phyloP scores from a whole-genome alignment of 257 asterid species.

The Lycium barbarum region DNA sequence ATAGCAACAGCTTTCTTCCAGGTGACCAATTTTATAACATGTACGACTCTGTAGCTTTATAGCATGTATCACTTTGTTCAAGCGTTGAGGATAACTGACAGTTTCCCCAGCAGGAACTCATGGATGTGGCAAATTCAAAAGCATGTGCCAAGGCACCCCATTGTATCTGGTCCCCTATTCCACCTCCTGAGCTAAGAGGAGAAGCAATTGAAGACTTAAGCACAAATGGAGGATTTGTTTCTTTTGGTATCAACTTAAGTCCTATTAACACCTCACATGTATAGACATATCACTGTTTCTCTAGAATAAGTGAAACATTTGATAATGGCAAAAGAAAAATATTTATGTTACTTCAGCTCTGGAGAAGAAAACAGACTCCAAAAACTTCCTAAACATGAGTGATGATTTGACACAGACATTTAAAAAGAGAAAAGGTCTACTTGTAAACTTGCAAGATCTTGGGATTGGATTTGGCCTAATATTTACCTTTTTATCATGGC shows the following conservation, averaged over 20 bases:
- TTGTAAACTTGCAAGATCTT: conserved; percentile 16
- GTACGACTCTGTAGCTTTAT: not conserved
- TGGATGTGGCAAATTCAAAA: conserved; percentile 68
- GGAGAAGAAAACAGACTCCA: not conserved
- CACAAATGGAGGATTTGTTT: conserved; percentile 87
- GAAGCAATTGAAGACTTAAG: conserved; percentile 82
- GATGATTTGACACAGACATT: not conserved
- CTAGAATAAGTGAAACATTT: not conserved
- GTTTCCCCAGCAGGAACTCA: conserved; percentile 62
- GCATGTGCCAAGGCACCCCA: conserved; percentile 72
- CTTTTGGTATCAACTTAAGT: conserved; percentile 63
- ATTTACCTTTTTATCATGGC: conserved; percentile 30
- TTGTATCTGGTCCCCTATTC: conserved; percentile 86
- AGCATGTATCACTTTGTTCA: not conserved
- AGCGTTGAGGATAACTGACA: not conserved
- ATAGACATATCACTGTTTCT: not conserved
- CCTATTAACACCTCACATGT: not conserved
- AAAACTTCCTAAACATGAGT: not conserved
- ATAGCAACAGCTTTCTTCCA: conserved; percentile 85
- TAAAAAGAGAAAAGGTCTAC: not conserved
- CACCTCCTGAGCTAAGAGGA: conserved; percentile 90
- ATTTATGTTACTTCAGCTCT: not conserved
- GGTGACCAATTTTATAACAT: conserved; percentile 45
- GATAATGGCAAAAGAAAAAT: not conserved
- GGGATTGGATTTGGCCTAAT: not conserved